Percentiles rank a stretch among this genome's conserved stretches.
Conservation (phyloP, 192 early-diverging fungal genomes). For the Chytriomyces confervae region DNA sequence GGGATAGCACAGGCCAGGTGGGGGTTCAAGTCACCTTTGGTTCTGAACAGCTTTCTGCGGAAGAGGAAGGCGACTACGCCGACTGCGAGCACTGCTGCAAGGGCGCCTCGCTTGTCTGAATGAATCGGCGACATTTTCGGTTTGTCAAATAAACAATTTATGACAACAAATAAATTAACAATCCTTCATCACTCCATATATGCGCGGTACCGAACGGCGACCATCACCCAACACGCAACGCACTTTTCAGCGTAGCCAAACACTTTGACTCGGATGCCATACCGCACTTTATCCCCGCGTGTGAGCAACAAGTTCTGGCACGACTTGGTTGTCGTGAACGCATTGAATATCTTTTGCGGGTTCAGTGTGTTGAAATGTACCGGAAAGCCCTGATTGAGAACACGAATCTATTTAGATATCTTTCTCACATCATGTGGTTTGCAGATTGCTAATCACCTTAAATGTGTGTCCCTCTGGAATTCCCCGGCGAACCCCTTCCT, state of each 20-base stretch:
- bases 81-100: no score
- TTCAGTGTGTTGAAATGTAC: conserved; percentile 40
- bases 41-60: no score
- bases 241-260: conserved; percentile 43
- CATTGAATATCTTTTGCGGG: conserved; percentile 37
- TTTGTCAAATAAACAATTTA: no score
- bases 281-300: conserved; percentile 48
- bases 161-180: no score
- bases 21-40: no score
- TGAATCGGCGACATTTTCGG: no score
- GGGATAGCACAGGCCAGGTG: no score
- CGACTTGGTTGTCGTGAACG: conserved; percentile 29
- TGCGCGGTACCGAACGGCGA: conserved; percentile 38
- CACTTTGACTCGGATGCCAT: conserved; percentile 42
- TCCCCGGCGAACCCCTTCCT: conserved; percentile 25
- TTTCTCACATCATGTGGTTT: not conserved
- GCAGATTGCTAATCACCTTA: conserved; percentile 21
- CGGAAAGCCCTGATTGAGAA: conserved; percentile 37
- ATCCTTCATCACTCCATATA: not conserved
- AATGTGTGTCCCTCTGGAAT: conserved; percentile 47
- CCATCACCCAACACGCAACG: conserved; percentile 52
- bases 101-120: no score
- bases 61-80: no score
- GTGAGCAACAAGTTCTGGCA: conserved; percentile 47
- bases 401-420: conserved; percentile 3